These are phyloP conservation scores for Gossypium aridum DNA, from an alignment of 441 rosid genomes.

Conservation along the genomic window DNA sequence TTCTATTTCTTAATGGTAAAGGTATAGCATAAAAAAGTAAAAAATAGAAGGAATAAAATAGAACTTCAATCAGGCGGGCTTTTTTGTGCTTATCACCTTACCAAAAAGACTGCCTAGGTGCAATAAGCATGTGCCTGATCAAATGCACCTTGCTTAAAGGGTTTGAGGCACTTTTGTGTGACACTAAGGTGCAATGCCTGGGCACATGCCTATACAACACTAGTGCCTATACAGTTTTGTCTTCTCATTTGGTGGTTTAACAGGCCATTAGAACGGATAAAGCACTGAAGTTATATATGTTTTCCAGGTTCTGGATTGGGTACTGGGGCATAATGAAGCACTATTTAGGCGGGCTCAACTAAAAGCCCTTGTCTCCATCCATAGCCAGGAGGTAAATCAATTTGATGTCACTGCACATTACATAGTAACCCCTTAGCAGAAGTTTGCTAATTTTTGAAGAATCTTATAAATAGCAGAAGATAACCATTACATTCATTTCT, in stretches of 20 bases:
- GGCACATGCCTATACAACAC: background rate
- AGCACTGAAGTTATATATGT: background rate
- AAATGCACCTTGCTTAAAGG: background rate
- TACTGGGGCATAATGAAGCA: constrained; percentile 85
- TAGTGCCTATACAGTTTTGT: background rate
- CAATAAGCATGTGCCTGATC: background rate
- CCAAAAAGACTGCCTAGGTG: background rate
- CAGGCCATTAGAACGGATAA: background rate
- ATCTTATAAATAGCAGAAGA: background rate
- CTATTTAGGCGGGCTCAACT: constrained; percentile 91
- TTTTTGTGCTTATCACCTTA: background rate
- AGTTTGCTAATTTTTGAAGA: constrained; percentile 8
- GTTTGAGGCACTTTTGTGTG: background rate
- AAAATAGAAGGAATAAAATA: background rate
- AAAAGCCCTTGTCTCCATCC: constrained; percentile 92
- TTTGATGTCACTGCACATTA: background rate
- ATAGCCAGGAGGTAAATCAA: constrained; percentile 75
- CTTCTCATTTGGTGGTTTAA: background rate
- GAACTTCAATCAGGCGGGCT: background rate
- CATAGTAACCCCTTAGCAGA: background rate
- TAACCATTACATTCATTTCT: constrained; percentile 11
- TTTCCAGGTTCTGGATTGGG: constrained; percentile 72
- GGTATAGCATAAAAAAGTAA: background rate
- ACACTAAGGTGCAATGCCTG: background rate
- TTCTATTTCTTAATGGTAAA: background rate